A percentile compares a stretch with the other conserved stretches of the same genome.
phyloP scores from a whole-genome alignment of 2,329 filamentous ascomycete genomes.

The Diplodia seriata region DNA sequence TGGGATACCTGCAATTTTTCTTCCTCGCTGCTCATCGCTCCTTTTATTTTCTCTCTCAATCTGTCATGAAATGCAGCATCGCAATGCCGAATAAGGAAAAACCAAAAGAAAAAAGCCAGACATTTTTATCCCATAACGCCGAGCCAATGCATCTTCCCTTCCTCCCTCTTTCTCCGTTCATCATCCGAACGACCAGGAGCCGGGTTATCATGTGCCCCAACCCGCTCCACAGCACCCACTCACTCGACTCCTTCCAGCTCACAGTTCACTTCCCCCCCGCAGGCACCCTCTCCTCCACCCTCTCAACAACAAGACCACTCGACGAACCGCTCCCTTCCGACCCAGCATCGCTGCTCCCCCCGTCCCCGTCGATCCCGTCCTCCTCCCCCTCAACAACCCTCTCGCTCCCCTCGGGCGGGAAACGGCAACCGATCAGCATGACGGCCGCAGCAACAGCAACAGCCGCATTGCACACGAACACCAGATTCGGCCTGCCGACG shows the following conservation, averaged over 20 bases:
- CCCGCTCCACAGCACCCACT: background rate
- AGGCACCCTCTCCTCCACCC: background rate
- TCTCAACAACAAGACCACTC: background rate
- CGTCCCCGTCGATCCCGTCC: background rate
- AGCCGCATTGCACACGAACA: constrained; percentile 71
- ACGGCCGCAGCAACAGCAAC: constrained; percentile 62
- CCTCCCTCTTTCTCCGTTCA: no score
- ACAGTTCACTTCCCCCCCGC: background rate
- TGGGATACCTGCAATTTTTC: background rate
- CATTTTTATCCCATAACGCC: background rate
- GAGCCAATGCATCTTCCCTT: background rate
- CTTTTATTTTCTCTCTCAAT: background rate
- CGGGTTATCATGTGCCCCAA: no score
- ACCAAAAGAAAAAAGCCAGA: background rate
- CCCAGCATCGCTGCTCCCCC: background rate
- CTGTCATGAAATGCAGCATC: background rate
- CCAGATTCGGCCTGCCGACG: constrained; percentile 65
- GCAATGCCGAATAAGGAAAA: background rate
- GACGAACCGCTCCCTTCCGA: background rate
- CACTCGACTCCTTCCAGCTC: background rate
- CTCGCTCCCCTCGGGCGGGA: constrained; percentile 53
- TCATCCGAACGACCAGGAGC: no score
- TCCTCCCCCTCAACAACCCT: constrained; percentile 32
- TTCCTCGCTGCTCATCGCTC: background rate
- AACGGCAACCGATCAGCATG: constrained; percentile 54